Evolutionary conservation across 768 basidiomycete genomes (phyloP).

Genomic region (Harrya chromipes): DNA sequence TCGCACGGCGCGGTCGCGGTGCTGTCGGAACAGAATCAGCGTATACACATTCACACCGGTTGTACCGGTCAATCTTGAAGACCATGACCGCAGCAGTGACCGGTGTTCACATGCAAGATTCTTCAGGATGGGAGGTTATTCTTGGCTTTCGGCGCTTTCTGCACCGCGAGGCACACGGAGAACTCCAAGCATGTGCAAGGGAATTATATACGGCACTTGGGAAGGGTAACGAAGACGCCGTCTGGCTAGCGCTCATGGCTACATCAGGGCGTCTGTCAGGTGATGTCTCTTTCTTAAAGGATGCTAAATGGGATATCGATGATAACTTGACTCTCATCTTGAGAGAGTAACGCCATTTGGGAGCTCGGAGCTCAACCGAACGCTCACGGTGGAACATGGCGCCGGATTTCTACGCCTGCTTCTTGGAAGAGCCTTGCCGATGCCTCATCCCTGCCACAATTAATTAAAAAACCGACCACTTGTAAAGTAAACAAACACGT

Average conservation of each 20-base stretch:
- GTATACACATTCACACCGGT: conserved; percentile 77
- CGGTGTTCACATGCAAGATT: conserved; percentile 68
- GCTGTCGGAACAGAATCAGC: conserved; percentile 63
- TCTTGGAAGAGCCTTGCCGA: conserved; percentile 75
- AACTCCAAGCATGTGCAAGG: conserved; percentile 66
- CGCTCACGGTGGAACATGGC: conserved; percentile 50
- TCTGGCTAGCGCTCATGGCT: conserved; percentile 74
- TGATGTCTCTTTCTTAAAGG: conserved; percentile 48
- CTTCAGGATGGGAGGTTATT: conserved; percentile 77
- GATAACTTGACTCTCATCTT: conserved; percentile 35
- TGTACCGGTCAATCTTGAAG: conserved; percentile 71
- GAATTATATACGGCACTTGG: conserved; percentile 61
- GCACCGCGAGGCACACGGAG: conserved; percentile 59
- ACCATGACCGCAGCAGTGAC: conserved; percentile 68
- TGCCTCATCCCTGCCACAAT: conserved; percentile 65
- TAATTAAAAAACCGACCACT: not conserved
- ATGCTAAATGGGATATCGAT: conserved; percentile 62
- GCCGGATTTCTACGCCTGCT: conserved; percentile 78
- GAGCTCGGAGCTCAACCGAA: not conserved
- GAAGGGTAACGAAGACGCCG: conserved; percentile 68
- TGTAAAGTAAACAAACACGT: conserved; percentile 28
- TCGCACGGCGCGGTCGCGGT: conserved; percentile 52
- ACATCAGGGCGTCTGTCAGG: conserved; percentile 45
- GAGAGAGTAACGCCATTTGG: conserved; percentile 21
- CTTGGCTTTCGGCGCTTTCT: conserved; percentile 77